These are phyloP conservation scores for Pseudogymnoascus sp. DNA, from an alignment of 2,329 filamentous ascomycete genomes.

Conservation along the genomic window DNA sequence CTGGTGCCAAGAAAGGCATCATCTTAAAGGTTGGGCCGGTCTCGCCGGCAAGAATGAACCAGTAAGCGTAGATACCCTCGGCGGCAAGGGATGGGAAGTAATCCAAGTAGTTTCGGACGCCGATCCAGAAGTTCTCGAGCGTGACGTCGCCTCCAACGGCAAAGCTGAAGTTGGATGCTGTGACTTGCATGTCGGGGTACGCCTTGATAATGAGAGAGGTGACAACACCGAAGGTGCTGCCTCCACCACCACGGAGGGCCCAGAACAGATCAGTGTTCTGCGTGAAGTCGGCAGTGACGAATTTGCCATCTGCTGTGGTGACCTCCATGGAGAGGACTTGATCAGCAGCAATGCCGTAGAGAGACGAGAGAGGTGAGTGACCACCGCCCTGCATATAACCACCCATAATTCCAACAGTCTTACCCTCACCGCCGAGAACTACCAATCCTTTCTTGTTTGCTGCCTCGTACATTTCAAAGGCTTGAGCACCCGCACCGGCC, in stretches of 20 bases:
- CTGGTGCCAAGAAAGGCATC: slow-evolving; percentile 27
- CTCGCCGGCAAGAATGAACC: slow-evolving; percentile 24
- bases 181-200: slow-evolving; percentile 35
- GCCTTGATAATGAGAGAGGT: slow-evolving; percentile 48
- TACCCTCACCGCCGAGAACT: slow-evolving; percentile 47
- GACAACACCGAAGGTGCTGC: slow-evolving; percentile 53
- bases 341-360: slow-evolving; percentile 52
- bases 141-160: slow-evolving; percentile 39
- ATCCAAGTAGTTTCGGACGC: slow-evolving; percentile 43
- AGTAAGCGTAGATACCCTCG: slow-evolving; percentile 26
- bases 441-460: slow-evolving; percentile 36
- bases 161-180: slow-evolving; percentile 37
- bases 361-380: slow-evolving; percentile 46
- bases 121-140: slow-evolving; percentile 41
- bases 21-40: slow-evolving; percentile 31
- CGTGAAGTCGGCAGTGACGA: slow-evolving; percentile 43
- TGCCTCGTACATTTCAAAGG: slow-evolving; percentile 38
- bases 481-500: slow-evolving; percentile 44
- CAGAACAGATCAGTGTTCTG: slow-evolving; percentile 54
- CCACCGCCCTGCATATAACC: slow-evolving; percentile 57
- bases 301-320: slow-evolving; percentile 43
- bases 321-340: slow-evolving; percentile 52
- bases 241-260: slow-evolving; percentile 53
- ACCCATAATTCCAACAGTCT: slow-evolving; percentile 42
- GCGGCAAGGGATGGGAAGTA: slow-evolving; percentile 35